Evolutionary conservation across 2,329 filamentous ascomycete genomes (phyloP), one percentile per base, ranked within the genome.

Genomic region (Phialophora macrospora): DNA sequence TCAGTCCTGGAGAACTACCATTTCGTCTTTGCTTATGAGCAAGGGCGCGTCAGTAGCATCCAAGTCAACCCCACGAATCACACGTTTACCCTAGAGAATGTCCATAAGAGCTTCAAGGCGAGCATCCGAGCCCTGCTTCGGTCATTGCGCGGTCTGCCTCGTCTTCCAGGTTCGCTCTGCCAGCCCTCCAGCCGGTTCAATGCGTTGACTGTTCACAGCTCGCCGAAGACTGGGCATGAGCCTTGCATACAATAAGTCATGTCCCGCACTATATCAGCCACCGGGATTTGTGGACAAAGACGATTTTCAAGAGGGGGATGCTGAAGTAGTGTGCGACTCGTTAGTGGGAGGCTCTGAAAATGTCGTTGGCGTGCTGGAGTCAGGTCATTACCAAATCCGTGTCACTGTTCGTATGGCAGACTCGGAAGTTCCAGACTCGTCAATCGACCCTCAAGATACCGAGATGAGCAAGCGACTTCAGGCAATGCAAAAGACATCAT

Each of bases 1-100:
- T 72, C 79, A 32, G 77, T 83, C n/a, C 56, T 84, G 11, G 83
- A 85, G 72, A 78, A 77, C 4, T 84, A 84, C 71, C 82, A 78
- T 1, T 84, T 84, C 68, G 77, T 76, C 4, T 80, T 85, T 71
- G 77, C 78, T 22, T 84, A 84, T 63, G 62, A 74, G 60, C 11
- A 65, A 73, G 48, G 75, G 70, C 64, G 73, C 75, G 62, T 75
- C 64, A 73, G 69, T 63, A 76, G 54, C 72, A 74, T 67, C 63
- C 71, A 70, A 68, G 72, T 68, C 38, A 75, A 65, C 64, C 66
- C 70, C 56, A 79, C 65, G 1, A 68, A 77, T 44, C 70, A 75
- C 9, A 68, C 71, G 7, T 74, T 75, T 30, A 74, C 68, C 64
- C 71, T 75, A 1, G 74, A 74, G 20, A 72, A 77, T 59, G 79